Evolutionary conservation across 2,329 filamentous ascomycete genomes (phyloP).

Genomic region (Calonectria pauciramosa): DNA sequence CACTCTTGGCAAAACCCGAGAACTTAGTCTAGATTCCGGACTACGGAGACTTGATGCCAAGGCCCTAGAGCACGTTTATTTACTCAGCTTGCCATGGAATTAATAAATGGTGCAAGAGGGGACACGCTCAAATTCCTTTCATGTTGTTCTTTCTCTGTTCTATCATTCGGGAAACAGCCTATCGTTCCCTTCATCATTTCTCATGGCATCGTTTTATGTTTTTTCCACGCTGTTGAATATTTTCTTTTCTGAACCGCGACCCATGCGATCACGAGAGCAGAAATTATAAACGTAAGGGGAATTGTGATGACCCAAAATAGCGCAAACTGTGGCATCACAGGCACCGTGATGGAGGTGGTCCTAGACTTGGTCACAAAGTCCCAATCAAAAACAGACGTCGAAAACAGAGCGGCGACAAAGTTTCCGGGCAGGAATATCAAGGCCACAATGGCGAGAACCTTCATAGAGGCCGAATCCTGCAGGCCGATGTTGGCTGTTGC

Average conservation of each 20-base stretch:
- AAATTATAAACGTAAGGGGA: not conserved
- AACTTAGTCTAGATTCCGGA: not conserved
- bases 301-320: conserved; percentile 8
- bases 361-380: not conserved
- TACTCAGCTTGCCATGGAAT: not conserved
- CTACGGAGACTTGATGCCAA: not conserved
- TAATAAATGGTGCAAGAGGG: not conserved
- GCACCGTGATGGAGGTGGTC: not conserved
- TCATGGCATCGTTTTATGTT: not conserved
- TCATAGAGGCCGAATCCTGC: conserved; percentile 5
- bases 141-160: not conserved
- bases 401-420: conserved; percentile 4
- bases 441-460: not conserved
- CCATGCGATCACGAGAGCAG: not conserved
- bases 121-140: not conserved
- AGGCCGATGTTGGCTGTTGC: not conserved
- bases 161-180: not conserved
- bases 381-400: conserved; percentile 11
- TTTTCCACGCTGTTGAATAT: not conserved
- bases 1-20: not conserved
- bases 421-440: not conserved
- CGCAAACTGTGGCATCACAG: not conserved
- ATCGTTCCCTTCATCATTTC: not conserved
- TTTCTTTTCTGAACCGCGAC: not conserved
- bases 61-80: not conserved